Evolutionary conservation across 108 stramenopile genomes (phyloP), one percentile per base, ranked within the genome.

Genomic region (Thalassiosira profunda): DNA sequence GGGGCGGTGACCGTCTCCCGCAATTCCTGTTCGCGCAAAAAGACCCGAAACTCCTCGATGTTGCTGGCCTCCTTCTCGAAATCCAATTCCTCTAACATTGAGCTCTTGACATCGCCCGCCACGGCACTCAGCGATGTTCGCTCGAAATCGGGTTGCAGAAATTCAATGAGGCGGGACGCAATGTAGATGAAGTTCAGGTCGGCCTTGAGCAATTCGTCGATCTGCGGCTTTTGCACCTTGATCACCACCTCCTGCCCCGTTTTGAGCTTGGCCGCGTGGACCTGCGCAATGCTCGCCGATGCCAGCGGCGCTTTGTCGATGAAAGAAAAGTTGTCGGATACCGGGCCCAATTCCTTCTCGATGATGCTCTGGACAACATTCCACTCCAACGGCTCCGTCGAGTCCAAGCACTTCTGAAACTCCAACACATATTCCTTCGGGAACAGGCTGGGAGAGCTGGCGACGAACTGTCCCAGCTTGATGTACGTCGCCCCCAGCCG

Each of bases 391-490:
- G 95, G 85, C 44, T 93, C 91, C 6, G 95, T 96, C 43, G 79
- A 63, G 63, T 98, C 98, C n/a, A 98, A 76, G 59, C 95, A 96
- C 66, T 96, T 96, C 63, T 96, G 95, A 55, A 98, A 97, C 70
- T 97, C 98, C 24, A 89, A 51, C 0, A 98, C 95, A 53, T 93
- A 98, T 70, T 96, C 94, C 52, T 89, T 86, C 1, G 97, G 97
- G 58, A 98, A 98, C 0, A 98, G 73, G n/a, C 94, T 97, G 7
- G 98, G 98, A 54, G 78, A 82, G 29, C 88, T 90, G 12, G 98
- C 98, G 36, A 98, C 76, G 68, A 98, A 98, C 65, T 98, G 98
- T 5, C 97, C 98, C 8, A 98, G 78, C 62, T 98, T 98, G 36
- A 98, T 74, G 69, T 98, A 98, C 12, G 98, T 98, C 2, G 96